Evolutionary conservation across 1,284 basidiomycete species (phyloP), one percentile per base, ranked within the genome.

Genomic region (Leccinum insolens): DNA sequence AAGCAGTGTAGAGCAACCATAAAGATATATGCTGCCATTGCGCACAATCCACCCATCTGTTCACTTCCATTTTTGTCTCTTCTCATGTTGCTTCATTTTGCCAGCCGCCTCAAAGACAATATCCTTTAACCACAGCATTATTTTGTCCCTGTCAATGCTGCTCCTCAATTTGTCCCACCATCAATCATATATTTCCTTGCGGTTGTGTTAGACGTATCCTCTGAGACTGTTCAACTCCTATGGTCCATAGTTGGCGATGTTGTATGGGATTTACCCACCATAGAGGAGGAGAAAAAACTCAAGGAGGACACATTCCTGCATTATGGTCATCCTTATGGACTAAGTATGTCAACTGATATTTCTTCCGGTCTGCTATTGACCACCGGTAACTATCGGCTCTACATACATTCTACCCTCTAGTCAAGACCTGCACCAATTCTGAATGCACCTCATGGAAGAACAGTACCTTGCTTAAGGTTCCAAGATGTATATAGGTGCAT

Each of bases 381-480:
- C 14, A 14, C 44, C 2, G 8, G 15, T n/a, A n/a, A 46, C 5
- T 14, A 14, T 46, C 17, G n/a, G 44, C 6, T 15, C 14, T 46
- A n/a, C 44, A 15, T 14, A 46, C 44, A n/a, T n/a, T 46, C 44
- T 46, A 46, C 14, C 44, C 44, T 46, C 44, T 15, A 8, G 14
- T 46, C 44, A 46, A 46, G 44, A 46, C 44, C 44, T 46, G 44
- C 17, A 14, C 14, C 14, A 14, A 46, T 46, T 15, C 44, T n/a
- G 44, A 46, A 14, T 46, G 44, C 44, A 15, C 22, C 22, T 12
- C 59, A 11, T 15, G 22, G 5, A 15, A n/a, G 4, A 7, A 6
- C 2, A 14, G 34, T 11, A 67, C 3, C 2, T 12, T 64, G 15
- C 72, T 72, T 58, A 74, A 75, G 60, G 25, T 28, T 28, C 25